These are phyloP conservation scores for Apiospora kogelbergensis DNA, from an alignment of 2,329 filamentous ascomycete genomes.

Conservation along the genomic window DNA sequence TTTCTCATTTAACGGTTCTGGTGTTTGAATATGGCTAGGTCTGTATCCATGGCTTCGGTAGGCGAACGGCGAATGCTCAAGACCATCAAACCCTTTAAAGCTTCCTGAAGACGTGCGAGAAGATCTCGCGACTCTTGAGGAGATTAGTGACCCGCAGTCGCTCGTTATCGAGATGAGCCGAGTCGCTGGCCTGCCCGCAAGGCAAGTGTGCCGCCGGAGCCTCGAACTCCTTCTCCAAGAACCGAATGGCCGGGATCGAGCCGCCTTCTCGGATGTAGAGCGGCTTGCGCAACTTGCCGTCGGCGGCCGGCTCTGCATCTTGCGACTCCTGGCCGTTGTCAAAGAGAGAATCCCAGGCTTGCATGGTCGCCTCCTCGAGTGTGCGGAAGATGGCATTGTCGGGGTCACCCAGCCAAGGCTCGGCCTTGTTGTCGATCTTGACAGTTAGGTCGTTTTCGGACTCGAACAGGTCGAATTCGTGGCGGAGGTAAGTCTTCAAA, in stretches of 20 bases:
- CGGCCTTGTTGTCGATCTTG: slow-evolving; percentile 87
- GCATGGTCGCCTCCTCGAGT: slow-evolving; percentile 79
- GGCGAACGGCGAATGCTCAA: background rate
- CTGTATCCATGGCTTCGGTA: no score
- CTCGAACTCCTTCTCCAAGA: slow-evolving; percentile 89
- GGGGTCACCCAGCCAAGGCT: slow-evolving; percentile 94
- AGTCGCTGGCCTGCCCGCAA: slow-evolving; percentile 91
- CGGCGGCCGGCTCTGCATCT: slow-evolving; percentile 12
- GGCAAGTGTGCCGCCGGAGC: slow-evolving; percentile 91
- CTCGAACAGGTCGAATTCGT: slow-evolving; percentile 71
- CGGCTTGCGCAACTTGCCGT: slow-evolving; percentile 55
- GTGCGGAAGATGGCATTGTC: slow-evolving; percentile 89
- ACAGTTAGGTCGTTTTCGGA: slow-evolving; percentile 81
- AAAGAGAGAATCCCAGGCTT: slow-evolving; percentile 72
- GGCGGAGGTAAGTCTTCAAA: slow-evolving; percentile 66
- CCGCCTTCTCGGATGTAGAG: slow-evolving; percentile 95
- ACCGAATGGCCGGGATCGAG: slow-evolving; percentile 90
- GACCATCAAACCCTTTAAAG: slow-evolving; percentile 39
- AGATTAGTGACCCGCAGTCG: slow-evolving; percentile 84
- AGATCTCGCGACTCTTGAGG: slow-evolving; percentile 89
- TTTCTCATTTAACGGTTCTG: no score
- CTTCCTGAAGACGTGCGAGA: slow-evolving; percentile 78
- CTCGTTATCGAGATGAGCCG: slow-evolving; percentile 94
- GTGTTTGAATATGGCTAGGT: no score
- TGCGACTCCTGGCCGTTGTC: slow-evolving; percentile 12